These are phyloP conservation scores for Ustilago crameri DNA, from an alignment of 1,284 basidiomycete species.

Conservation along the genomic window DNA sequence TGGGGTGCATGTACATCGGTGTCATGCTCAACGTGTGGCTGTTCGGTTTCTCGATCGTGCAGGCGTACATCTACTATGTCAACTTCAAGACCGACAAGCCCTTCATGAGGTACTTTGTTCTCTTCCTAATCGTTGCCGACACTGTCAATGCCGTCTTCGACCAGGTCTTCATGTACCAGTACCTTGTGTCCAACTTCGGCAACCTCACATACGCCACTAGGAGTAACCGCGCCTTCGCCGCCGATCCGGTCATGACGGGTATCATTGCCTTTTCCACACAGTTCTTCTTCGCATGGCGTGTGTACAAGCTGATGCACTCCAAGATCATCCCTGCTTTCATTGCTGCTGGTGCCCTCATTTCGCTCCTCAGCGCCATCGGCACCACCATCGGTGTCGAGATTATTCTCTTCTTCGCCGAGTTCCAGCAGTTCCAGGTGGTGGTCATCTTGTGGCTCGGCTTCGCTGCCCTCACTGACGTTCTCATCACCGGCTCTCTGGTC, in stretches of 20 bases:
- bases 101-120: conserved; percentile 56
- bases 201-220: conserved; percentile 43
- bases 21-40: conserved; percentile 61
- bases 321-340: conserved; percentile 53
- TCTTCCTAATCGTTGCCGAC: conserved; percentile 55
- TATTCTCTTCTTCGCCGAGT: conserved; percentile 45
- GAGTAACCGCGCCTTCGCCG: conserved; percentile 48
- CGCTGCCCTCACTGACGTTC: conserved; percentile 57
- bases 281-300: conserved; percentile 65
- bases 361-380: conserved; percentile 55
- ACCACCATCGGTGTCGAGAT: conserved; percentile 61
- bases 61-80: conserved; percentile 60
- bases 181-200: conserved; percentile 61
- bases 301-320: conserved; percentile 57
- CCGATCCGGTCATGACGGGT: conserved; percentile 59
- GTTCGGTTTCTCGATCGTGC: conserved; percentile 59
- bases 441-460: conserved; percentile 63
- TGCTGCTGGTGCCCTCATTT: conserved; percentile 29
- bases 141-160: conserved; percentile 52
- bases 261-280: conserved; percentile 60
- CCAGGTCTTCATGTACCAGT: conserved; percentile 59
- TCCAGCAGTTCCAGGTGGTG: conserved; percentile 62
- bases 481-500: conserved; percentile 58
- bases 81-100: conserved; percentile 58
- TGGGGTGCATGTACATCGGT: conserved; percentile 63